Base-by-base conservation (phyloP, 441 rosid genomes). In the Gossypium schwendimanii region DNA sequence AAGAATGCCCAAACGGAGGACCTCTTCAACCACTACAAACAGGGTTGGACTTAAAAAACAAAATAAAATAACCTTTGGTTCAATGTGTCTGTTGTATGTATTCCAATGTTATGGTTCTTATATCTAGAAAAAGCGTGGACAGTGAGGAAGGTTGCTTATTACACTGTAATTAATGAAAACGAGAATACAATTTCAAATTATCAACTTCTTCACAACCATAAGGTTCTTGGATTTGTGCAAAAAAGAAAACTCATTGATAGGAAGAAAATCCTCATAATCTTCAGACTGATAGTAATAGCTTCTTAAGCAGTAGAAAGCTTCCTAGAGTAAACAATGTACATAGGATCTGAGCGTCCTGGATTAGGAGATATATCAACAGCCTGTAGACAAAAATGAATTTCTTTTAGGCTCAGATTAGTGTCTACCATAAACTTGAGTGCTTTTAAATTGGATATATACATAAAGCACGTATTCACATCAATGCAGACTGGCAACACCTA, bases 331-430 rank as follows among this genome's bases (percentile, higher is more conserved):
- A 94, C 97, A 31, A 92, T 68, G 75, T 85, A 85, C 96, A 91
- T 88, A 0, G 97, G 97, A 81, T 94, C 99, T 1, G 96, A 82
- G 31, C 83, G 90, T 69, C 96, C 96, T 2, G 92, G 94, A 73
- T 88, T 92, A 9, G 97, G 97, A 82, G 99, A 92, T 79, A 92
- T 86, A 79, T 94, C 91, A 74, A 88, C 96, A 50, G 97, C 93
- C 97, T 94, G 90, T 63, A 78, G 21, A 73, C 20, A 73, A 31
- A 66, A 60, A 31, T 26, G 68, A 14, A 54, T 14, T 45, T 11
- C 9, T 50, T 54, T 54, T 20, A 39, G 28, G 54, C 18, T 64
- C 53, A 20, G 11, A 64, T 44, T 64, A 64, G 33, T 39, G 21
- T 28, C 49, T 15, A 69, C 6, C 47, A 52, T 63, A 3, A 63